These are phyloP conservation scores for Syzygium aromaticum DNA, from an alignment of 345 rosid genomes.

Conservation along the genomic window DNA sequence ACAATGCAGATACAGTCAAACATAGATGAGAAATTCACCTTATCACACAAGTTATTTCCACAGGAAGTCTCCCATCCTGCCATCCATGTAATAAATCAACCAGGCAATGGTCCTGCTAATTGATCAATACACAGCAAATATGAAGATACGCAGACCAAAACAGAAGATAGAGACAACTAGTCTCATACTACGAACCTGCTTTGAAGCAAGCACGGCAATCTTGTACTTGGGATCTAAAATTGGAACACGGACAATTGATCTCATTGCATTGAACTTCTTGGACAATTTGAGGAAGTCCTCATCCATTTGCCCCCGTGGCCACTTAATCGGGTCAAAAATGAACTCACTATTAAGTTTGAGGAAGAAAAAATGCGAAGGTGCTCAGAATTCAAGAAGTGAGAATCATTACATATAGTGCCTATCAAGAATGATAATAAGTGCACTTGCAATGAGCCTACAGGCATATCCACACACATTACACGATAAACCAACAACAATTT, in stretches of 20 bases:
- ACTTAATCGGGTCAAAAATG: constrained; percentile 60
- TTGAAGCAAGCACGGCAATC: constrained; percentile 78
- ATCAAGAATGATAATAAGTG: not conserved
- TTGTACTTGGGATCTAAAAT: constrained; percentile 73
- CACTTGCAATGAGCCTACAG: not conserved
- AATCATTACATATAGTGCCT: not conserved
- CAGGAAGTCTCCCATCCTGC: constrained; percentile 91
- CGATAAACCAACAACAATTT: not conserved
- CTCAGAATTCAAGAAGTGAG: not conserved
- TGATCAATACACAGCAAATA: not conserved
- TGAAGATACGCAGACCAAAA: not conserved
- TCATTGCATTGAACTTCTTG: constrained; percentile 41
- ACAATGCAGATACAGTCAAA: not conserved
- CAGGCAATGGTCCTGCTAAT: constrained; percentile 78
- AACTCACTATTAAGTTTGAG: constrained; percentile 43
- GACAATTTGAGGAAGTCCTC: constrained; percentile 65
- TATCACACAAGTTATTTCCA: constrained; percentile 81
- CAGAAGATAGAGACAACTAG: not conserved
- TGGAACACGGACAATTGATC: constrained; percentile 77
- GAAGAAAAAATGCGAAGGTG: not conserved
- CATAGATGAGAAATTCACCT: constrained; percentile 34
- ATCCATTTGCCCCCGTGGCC: constrained; percentile 69
- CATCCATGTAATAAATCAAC: constrained; percentile 77
- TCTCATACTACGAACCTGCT: constrained; percentile 40
- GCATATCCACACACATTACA: not conserved